phyloP scores from a whole-genome alignment of 2,329 filamentous ascomycete species.

The Nakataea oryzae region DNA sequence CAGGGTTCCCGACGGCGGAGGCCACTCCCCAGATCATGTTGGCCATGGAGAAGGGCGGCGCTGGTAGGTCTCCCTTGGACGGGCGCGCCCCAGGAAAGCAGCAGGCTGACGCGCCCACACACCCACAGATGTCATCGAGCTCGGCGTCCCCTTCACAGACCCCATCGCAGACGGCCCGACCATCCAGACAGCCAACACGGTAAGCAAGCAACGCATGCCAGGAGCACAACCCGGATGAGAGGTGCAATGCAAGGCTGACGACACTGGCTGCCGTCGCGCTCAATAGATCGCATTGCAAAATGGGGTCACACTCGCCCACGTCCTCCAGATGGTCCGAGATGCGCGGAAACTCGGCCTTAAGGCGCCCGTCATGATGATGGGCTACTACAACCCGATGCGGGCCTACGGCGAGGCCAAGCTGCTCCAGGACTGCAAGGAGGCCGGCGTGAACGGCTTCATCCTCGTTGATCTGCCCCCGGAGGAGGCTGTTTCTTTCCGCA shows the following conservation, averaged over 20 bases:
- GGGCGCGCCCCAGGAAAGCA: background rate
- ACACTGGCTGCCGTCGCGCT: background rate
- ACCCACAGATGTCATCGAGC: slow-evolving; percentile 73
- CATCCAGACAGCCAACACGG: slow-evolving; percentile 90
- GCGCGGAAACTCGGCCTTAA: slow-evolving; percentile 68
- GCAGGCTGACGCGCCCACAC: background rate
- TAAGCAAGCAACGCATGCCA: slow-evolving; percentile 25
- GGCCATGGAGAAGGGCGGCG: slow-evolving; percentile 83
- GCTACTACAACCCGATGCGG: slow-evolving; percentile 95
- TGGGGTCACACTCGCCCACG: slow-evolving; percentile 72
- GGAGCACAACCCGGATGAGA: background rate
- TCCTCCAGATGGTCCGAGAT: slow-evolving; percentile 73
- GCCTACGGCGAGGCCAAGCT: slow-evolving; percentile 90
- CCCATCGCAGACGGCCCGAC: slow-evolving; percentile 96
- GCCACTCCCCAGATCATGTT: slow-evolving; percentile 78
- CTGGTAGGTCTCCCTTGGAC: slow-evolving; percentile 45
- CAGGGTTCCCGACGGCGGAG: slow-evolving; percentile 76
- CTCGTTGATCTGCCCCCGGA: slow-evolving; percentile 92
- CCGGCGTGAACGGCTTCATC: slow-evolving; percentile 92
- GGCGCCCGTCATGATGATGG: slow-evolving; percentile 87
- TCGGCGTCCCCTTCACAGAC: slow-evolving; percentile 94
- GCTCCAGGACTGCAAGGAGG: slow-evolving; percentile 70
- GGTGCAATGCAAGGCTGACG: background rate
- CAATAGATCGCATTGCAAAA: slow-evolving; percentile 63
- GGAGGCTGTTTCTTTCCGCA: slow-evolving; percentile 86